Conservation (phyloP, 768 basidiomycete species). For the Xanthoconium purpureum region DNA sequence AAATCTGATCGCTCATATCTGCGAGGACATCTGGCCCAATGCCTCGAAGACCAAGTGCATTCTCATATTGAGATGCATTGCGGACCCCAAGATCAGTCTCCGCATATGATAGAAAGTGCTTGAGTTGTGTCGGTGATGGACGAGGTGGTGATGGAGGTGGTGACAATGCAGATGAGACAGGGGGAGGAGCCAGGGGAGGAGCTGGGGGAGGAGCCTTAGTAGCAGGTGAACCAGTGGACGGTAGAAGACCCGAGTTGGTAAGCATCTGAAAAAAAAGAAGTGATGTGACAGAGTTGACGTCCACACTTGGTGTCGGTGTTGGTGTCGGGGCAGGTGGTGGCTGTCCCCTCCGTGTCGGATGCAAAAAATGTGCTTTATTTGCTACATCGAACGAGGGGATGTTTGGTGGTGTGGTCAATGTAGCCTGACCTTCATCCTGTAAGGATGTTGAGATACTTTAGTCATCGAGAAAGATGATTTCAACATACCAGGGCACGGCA, state of each 20-base stretch:
- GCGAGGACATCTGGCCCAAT: too few relatives aligned
- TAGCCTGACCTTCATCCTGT: slow-evolving; percentile 9
- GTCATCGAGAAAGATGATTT: background rate
- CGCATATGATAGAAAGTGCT: too few relatives aligned
- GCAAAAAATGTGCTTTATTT: background rate
- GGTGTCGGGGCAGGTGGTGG: background rate
- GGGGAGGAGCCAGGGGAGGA: too few relatives aligned
- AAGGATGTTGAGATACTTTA: background rate
- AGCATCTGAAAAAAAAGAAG: background rate
- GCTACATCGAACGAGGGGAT: slow-evolving; percentile 1
- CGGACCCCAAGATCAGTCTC: too few relatives aligned
- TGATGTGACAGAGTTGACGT: slow-evolving; percentile 1
- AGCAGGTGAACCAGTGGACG: background rate
- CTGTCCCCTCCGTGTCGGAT: background rate
- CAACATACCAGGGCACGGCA: background rate
- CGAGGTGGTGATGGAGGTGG: too few relatives aligned
- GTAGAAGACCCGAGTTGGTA: background rate
- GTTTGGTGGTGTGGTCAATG: background rate
- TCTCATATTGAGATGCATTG: too few relatives aligned
- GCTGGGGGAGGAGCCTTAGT: too few relatives aligned
- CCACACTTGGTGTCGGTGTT: background rate
- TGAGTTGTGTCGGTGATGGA: too few relatives aligned
- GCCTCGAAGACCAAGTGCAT: too few relatives aligned
- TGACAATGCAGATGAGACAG: too few relatives aligned
- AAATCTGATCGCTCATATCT: too few relatives aligned